Evolutionary conservation across 768 basidiomycete genomes (phyloP).

Genomic region (Panaeolus cyanescens): DNA sequence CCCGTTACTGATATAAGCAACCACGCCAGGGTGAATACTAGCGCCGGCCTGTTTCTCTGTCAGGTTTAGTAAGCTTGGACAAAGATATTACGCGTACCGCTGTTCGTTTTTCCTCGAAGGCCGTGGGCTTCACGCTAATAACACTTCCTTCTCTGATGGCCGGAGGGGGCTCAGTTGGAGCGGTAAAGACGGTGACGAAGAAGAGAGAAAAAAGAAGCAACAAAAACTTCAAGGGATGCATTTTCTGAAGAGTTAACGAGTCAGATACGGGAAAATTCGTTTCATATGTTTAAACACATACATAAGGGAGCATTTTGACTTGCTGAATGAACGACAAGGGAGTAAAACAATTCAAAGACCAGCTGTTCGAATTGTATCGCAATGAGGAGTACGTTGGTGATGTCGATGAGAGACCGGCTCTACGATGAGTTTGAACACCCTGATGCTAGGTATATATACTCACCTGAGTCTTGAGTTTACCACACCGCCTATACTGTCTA

Average conservation of each 20-base stretch:
- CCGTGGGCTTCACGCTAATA: constrained; percentile 14
- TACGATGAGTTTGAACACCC: too few relatives aligned
- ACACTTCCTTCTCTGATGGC: constrained; percentile 7
- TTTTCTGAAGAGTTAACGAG: not conserved
- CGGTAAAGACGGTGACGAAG: not conserved
- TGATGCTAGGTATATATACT: too few relatives aligned
- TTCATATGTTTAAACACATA: too few relatives aligned
- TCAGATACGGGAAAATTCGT: not conserved
- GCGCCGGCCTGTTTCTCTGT: constrained; percentile 10
- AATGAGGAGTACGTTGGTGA: too few relatives aligned
- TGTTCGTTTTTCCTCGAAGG: constrained; percentile 14
- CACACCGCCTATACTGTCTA: too few relatives aligned
- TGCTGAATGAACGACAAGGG: not conserved
- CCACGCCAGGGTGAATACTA: constrained; percentile 25
- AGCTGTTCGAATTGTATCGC: constrained; percentile 17
- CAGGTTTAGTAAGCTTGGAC: not conserved
- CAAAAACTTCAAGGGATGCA: not conserved
- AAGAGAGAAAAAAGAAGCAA: constrained; percentile 1
- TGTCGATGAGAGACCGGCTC: constrained; percentile 23
- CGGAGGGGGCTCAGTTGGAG: not conserved
- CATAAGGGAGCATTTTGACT: too few relatives aligned
- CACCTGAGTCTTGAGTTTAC: too few relatives aligned
- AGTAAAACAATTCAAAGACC: constrained; percentile 16
- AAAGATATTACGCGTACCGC: not conserved
- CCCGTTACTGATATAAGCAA: constrained; percentile 15